Conservation (phyloP, 305 asterid species). For the Rubia peregrina region DNA sequence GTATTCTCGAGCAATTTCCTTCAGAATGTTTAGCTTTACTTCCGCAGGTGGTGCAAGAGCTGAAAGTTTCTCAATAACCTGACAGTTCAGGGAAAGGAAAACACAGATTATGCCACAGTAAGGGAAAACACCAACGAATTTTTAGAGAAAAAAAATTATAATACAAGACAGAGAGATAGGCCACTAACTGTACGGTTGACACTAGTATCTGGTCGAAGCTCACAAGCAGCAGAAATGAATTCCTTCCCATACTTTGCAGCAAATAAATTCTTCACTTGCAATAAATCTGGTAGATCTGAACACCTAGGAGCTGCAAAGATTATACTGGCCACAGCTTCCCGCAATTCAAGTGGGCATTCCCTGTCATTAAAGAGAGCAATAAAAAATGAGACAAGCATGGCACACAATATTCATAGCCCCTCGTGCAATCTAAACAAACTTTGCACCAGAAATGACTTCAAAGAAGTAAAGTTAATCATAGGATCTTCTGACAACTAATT, state of each 20-base stretch:
- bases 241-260: slow-evolving; percentile 89
- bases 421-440: not conserved
- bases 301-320: slow-evolving; percentile 91
- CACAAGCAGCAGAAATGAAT: slow-evolving; percentile 79
- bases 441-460: slow-evolving; percentile 5
- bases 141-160: not conserved
- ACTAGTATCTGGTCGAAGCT: slow-evolving; percentile 89
- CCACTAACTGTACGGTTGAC: slow-evolving; percentile 77
- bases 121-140: slow-evolving; percentile 3
- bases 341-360: slow-evolving; percentile 78
- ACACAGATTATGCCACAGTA: not conserved
- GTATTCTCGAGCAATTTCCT: slow-evolving; percentile 61
- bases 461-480: slow-evolving; percentile 2
- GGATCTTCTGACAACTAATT: slow-evolving; percentile 3
- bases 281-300: slow-evolving; percentile 82
- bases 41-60: slow-evolving; percentile 63
- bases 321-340: slow-evolving; percentile 86
- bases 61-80: slow-evolving; percentile 86
- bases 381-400: not conserved
- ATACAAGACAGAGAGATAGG: slow-evolving; percentile 13
- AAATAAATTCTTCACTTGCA: slow-evolving; percentile 67
- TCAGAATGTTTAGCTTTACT: slow-evolving; percentile 51
- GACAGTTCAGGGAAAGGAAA: slow-evolving; percentile 17
- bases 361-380: slow-evolving; percentile 31
- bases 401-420: not conserved